Conservation (phyloP, 2,329 filamentous ascomycete species). For the Talaromyces sp. region DNA sequence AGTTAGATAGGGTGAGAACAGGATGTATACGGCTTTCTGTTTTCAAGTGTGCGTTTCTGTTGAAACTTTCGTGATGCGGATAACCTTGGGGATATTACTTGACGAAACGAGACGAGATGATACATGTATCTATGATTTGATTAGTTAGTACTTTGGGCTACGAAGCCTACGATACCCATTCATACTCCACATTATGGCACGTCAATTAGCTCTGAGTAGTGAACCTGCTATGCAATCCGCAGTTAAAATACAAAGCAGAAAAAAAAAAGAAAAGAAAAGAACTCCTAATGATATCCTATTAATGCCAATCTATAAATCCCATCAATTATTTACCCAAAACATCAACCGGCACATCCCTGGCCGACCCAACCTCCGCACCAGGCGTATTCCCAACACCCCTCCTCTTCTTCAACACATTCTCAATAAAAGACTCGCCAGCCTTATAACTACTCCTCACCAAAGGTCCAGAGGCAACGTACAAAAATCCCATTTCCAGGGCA, state of each 20-base stretch:
- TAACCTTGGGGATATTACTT: background rate
- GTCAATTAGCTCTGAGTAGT: background rate
- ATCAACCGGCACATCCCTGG: constrained; percentile 14
- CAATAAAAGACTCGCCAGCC: constrained; percentile 96
- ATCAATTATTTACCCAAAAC: background rate
- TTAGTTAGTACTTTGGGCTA: background rate
- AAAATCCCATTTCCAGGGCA: constrained; percentile 88
- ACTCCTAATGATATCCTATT: background rate
- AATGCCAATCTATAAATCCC: background rate
- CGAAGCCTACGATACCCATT: background rate
- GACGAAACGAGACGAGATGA: background rate
- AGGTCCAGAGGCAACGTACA: constrained; percentile 92
- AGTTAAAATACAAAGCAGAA: background rate
- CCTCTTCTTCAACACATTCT: constrained; percentile 91
- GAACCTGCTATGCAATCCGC: background rate
- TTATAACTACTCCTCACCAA: constrained; percentile 95
- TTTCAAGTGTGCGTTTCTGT: background rate
- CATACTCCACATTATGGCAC: too few relatives aligned
- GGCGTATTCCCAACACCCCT: constrained; percentile 20
- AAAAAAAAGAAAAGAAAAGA: background rate
- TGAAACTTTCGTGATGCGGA: background rate
- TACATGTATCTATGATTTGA: background rate
- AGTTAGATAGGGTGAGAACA: background rate
- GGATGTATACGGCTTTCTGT: background rate
- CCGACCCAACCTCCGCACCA: constrained; percentile 19